These are phyloP conservation scores for Candida sphagnicola DNA, from an alignment of 805 yeast genomes.

Conservation along the genomic window DNA sequence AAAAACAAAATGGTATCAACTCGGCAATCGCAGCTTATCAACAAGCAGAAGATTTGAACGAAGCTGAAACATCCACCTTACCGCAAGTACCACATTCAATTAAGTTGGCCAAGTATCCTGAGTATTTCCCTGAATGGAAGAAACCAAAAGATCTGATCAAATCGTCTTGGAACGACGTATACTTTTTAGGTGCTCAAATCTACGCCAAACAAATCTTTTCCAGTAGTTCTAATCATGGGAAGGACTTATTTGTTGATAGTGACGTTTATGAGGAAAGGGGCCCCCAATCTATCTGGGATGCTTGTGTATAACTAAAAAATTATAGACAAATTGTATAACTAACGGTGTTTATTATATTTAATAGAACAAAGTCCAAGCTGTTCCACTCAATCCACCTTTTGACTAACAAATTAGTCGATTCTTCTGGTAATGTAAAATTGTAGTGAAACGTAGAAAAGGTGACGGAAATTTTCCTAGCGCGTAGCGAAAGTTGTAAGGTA, in stretches of 20 bases:
- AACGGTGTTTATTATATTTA: too few relatives aligned
- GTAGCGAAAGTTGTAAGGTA: background rate
- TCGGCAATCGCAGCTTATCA: conserved; percentile 41
- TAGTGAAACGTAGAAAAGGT: too few relatives aligned
- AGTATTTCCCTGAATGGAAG: conserved; percentile 95
- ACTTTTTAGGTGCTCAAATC: conserved; percentile 83
- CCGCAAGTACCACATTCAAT: conserved; percentile 80
- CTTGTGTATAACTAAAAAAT: conserved; percentile 13
- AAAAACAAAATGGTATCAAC: conserved; percentile 25
- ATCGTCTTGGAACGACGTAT: conserved; percentile 69
- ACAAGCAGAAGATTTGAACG: conserved; percentile 33
- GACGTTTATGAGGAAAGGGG: conserved; percentile 76
- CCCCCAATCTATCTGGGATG: conserved; percentile 80
- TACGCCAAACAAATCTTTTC: conserved; percentile 82
- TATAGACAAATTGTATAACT: background rate
- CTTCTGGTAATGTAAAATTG: too few relatives aligned
- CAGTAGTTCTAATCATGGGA: conserved; percentile 47
- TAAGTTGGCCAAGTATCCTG: conserved; percentile 69
- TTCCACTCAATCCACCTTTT: too few relatives aligned
- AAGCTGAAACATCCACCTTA: conserved; percentile 22
- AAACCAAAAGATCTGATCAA: conserved; percentile 34
- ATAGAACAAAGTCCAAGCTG: too few relatives aligned
- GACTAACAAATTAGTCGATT: too few relatives aligned
- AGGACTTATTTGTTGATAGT: conserved; percentile 62
- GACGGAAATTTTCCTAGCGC: background rate